A percentile compares a stretch with the other conserved stretches of the same genome.
Conservation (phyloP, 768 basidiomycete genomes). For the Gymnopilus junonius region DNA sequence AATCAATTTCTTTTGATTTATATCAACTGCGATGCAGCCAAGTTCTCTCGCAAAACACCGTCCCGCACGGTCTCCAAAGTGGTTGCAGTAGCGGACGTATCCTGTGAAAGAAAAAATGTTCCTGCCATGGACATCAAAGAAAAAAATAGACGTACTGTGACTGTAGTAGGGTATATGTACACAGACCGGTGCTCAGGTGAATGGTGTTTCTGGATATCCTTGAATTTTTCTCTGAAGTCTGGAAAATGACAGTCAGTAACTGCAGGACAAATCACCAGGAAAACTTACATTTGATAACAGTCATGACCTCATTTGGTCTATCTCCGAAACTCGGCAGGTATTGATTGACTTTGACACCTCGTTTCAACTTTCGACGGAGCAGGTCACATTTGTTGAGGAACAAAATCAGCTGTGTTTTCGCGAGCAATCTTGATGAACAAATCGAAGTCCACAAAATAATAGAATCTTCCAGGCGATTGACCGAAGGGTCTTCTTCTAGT, state of each 20-base stretch:
- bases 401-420: conserved; percentile 60
- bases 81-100: conserved; percentile 63
- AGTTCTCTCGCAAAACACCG: conserved; percentile 61
- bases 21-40: conserved; percentile 56
- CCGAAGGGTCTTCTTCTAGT: conserved; percentile 67
- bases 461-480: conserved; percentile 78
- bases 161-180: conserved; percentile 73
- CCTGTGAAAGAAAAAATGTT: conserved; percentile 37
- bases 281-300: conserved; percentile 64
- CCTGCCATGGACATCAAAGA: neutral
- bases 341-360: conserved; percentile 58
- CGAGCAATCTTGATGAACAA: conserved; percentile 67
- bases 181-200: conserved; percentile 59
- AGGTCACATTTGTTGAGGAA: conserved; percentile 77
- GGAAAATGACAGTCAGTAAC: neutral
- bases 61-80: conserved; percentile 68
- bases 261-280: neutral
- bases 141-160: conserved; percentile 51
- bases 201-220: conserved; percentile 59
- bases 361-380: conserved; percentile 63
- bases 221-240: conserved; percentile 76
- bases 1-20: conserved; percentile 24
- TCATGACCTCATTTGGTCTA: conserved; percentile 66
- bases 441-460: conserved; percentile 74
- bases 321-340: conserved; percentile 71